Evolutionary conservation across 108 stramenopile genomes (phyloP), one percentile per base, ranked within the genome.

Genomic region (Stephanodiscus triporus): DNA sequence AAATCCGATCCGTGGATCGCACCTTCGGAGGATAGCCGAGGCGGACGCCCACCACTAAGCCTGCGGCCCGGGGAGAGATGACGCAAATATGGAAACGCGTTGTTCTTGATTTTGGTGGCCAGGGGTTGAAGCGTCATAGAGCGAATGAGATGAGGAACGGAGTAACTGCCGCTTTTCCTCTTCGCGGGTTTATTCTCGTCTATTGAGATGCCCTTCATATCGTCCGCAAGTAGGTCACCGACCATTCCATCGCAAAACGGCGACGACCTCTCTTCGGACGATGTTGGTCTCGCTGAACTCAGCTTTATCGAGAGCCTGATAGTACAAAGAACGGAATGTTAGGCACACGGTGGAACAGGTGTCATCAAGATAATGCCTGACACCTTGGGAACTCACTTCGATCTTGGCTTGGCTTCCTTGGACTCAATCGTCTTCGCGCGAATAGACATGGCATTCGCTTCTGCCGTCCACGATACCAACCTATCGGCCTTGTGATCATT

Each of bases 1-100:
- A 81, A 74, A 42, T 81, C 80, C 22, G 59, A 40, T 24, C 68
- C 63, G 22, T 70, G 56, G 26, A 81, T 68, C 11, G 73, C 80
- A 40, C 61, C 22, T 57, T 74, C 80, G 8, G 72, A 69, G n/a
- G 80, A 81, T 40, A 64, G 80, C 34, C 80, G 73, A 37, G 73
- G 68, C 16, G 55, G 67, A 20, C 36, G 70, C 1, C 37, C 17
- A 3, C 51, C 55, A 6, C 74, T 16, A 24, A 37, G 34, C 24
- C 56, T 40, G 42, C 57, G 38, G 54, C 55, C 54, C 27, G 49
- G 27, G 9, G 71, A 70, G 26, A 40, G 47, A 16, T 38, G 20
- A 32, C 74, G 48, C 36, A 75, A 64, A 36, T 55, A 57, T 49
- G 68, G 68, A 38, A 77, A 49, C 13, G 63, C 53, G 9, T 62